Base-by-base conservation (phyloP, 2,329 filamentous ascomycete genomes). In the Aureobasidium namibiae region DNA sequence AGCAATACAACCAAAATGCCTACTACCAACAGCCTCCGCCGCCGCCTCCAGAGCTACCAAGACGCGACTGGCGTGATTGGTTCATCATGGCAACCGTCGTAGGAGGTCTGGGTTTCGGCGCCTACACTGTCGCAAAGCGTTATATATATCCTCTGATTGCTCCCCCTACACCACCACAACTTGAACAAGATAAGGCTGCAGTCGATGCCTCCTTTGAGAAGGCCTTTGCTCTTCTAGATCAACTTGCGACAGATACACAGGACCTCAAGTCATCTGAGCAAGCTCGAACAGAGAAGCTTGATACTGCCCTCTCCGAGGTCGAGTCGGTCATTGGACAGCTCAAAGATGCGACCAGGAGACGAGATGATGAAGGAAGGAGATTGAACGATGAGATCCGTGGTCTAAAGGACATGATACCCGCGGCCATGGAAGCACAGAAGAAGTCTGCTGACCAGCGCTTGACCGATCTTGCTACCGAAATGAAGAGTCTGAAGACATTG, bases 81-180 rank as follows among this genome's bases (percentile, higher is more conserved):
- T 99, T 99, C 75, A 97, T 99, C 74, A 96, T 97, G 90, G 94
- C 94, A 8, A 99, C 94, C 0, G 89, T 97, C 13, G 87, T 95
- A 63, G 88, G 91, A 60, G 90, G 92, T 50, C 86, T 96, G 21
- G 82, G 90, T 39, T 97, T 96, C 69, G 92, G 92, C 0, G 75
- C 96, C 23, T 99, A 94, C 71, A 83, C 87, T 64, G 82, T 96
- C 16, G 89, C 91, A 62, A 95, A 95, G 84, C 89, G 94, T 68
- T 99, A 99, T 68, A 85, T 99, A 60, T 84, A 88, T 63, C 94
- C 94, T 42, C 78, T 99, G 29, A 90, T 99, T 62, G 87, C 92
- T 13, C 95, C 94, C 4, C 94, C 94, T 1, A 99, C 94, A 1
- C 90, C 91, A 10, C 91, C 95, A 60, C 91, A 95, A 69, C 80